These are phyloP conservation scores for Colletotrichum australisinense DNA, from an alignment of 2,329 filamentous ascomycete genomes.

Conservation along the genomic window DNA sequence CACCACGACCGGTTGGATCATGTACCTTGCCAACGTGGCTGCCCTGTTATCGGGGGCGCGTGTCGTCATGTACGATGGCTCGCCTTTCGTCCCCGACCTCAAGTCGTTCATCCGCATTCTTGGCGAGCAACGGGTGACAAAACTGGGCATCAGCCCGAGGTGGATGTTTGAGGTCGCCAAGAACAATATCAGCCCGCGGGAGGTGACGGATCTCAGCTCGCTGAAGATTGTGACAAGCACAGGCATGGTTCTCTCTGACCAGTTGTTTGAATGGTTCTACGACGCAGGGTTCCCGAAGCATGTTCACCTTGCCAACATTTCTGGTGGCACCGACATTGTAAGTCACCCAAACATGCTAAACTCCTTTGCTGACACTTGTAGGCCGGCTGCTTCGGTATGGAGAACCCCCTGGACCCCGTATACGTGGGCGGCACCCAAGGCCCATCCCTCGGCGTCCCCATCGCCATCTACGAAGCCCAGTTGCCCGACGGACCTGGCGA, in stretches of 20 bases:
- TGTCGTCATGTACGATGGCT: conserved; percentile 83
- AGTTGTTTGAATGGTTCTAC: conserved; percentile 83
- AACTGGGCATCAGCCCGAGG: conserved; percentile 80
- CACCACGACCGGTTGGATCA: conserved; percentile 86
- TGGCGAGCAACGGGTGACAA: conserved; percentile 73
- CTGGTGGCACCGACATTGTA: conserved; percentile 82
- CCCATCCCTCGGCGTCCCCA: conserved; percentile 59
- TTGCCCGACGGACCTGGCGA: conserved; percentile 58
- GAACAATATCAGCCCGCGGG: conserved; percentile 68
- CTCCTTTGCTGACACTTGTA: conserved; percentile 37
- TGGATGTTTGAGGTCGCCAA: conserved; percentile 82
- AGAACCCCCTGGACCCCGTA: conserved; percentile 77
- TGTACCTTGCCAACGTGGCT: conserved; percentile 77
- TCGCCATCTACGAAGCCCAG: conserved; percentile 73
- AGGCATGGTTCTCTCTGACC: conserved; percentile 84
- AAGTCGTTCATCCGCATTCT: conserved; percentile 72
- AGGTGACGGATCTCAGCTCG: conserved; percentile 70
- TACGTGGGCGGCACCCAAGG: conserved; percentile 67
- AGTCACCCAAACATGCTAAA: conserved; percentile 38
- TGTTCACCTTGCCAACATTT: conserved; percentile 79
- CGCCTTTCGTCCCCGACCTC: conserved; percentile 79
- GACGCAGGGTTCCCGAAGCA: conserved; percentile 75
- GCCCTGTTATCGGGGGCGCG: conserved; percentile 70
- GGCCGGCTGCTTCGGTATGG: conserved; percentile 70
- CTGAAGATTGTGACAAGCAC: conserved; percentile 76